Evolutionary conservation across 345 rosid genomes (phyloP).

Genomic region (Hevea brasiliensis): DNA sequence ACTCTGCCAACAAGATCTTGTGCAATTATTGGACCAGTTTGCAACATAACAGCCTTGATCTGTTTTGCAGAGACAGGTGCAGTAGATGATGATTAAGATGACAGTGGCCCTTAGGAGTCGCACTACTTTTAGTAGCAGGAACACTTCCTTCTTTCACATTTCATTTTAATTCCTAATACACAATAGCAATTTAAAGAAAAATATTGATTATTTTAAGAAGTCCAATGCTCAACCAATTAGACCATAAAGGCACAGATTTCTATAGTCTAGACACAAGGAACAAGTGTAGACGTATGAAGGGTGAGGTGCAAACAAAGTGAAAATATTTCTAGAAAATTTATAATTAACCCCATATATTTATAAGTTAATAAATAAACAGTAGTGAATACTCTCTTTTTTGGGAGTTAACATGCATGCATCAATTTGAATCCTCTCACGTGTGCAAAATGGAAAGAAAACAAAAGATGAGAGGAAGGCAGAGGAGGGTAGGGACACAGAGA

Average conservation of each 20-base stretch:
- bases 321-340: no score
- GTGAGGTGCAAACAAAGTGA: no score
- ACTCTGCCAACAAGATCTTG: slow-evolving; percentile 84
- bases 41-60: slow-evolving; percentile 75
- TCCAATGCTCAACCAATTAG: background rate
- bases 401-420: no score
- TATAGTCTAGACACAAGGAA: no score
- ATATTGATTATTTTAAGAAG: background rate
- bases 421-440: no score
- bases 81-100: slow-evolving; percentile 41
- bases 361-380: no score
- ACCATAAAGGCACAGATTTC: background rate
- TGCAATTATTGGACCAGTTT: slow-evolving; percentile 75
- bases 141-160: slow-evolving; percentile 30
- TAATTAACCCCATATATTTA: no score
- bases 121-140: slow-evolving; percentile 37
- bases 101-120: slow-evolving; percentile 41
- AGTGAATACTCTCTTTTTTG: no score
- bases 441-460: no score
- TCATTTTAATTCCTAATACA: slow-evolving; percentile 31
- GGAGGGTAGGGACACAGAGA: no score
- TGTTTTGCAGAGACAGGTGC: slow-evolving; percentile 81
- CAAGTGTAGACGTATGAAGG: no score
- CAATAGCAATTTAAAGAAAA: background rate
- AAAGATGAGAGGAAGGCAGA: no score